A percentile compares a stretch with the other conserved stretches of the same genome.
Evolutionary conservation across 2,329 filamentous ascomycete species (phyloP).

Genomic region (Colletotrichum sp.): DNA sequence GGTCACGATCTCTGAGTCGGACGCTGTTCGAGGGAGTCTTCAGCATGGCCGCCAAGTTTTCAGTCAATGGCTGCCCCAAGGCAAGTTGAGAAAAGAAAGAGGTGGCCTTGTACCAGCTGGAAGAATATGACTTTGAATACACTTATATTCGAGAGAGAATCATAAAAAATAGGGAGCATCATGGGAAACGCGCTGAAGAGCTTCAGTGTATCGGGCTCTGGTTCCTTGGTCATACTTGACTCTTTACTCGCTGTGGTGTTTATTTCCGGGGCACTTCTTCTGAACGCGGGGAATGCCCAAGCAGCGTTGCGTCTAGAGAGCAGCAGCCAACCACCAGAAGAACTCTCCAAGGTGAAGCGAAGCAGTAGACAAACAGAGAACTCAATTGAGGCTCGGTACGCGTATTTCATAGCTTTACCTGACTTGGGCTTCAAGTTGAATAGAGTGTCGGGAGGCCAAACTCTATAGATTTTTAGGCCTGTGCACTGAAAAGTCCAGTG

Average conservation of each 20-base stretch:
- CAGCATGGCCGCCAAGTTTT: not conserved
- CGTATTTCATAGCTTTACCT: not conserved
- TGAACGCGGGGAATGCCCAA: not conserved
- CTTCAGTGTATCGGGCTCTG: not conserved
- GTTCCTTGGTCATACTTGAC: not conserved
- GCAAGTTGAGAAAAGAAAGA: not conserved
- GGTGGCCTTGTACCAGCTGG: not conserved
- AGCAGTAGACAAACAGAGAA: accelerated
- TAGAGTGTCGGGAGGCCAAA: not conserved
- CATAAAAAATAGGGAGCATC: not conserved
- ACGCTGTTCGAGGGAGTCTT: accelerated
- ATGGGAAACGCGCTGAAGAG: not conserved
- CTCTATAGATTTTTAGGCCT: not conserved
- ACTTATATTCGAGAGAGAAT: not conserved
- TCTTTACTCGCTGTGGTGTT: not conserved
- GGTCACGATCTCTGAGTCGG: not conserved
- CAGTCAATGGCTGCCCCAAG: not conserved
- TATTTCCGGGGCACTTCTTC: not conserved
- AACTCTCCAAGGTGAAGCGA: accelerated
- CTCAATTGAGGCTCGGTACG: accelerated
- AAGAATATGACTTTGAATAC: not conserved
- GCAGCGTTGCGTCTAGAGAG: accelerated
- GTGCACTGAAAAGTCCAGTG: not conserved
- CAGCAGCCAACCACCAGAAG: not conserved
- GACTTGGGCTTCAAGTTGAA: not conserved